These are phyloP conservation scores for Boletellus deceptivus DNA, from an alignment of 1,284 basidiomycete genomes.

Conservation along the genomic window DNA sequence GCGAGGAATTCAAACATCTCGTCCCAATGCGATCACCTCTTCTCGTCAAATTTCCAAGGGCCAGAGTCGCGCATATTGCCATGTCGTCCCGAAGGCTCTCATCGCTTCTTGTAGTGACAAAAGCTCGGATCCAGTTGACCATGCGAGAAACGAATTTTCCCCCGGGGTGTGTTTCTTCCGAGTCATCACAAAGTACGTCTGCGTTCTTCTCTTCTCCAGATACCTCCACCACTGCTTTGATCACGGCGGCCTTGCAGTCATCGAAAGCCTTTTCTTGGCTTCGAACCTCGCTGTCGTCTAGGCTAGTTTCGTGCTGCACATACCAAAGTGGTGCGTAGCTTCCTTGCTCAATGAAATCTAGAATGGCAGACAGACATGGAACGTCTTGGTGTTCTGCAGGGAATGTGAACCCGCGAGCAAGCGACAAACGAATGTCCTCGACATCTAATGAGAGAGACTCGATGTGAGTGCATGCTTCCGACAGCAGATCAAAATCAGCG, in stretches of 20 bases:
- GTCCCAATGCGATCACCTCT: constrained; percentile 51
- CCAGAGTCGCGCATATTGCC: constrained; percentile 77
- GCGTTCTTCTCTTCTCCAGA: constrained; percentile 80
- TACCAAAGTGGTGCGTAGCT: constrained; percentile 65
- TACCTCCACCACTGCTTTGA: constrained; percentile 83
- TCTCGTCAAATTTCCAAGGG: constrained; percentile 79
- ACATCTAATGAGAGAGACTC: constrained; percentile 76
- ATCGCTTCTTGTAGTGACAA: constrained; percentile 34
- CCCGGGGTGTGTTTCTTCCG: constrained; percentile 53
- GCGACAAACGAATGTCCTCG: constrained; percentile 65
- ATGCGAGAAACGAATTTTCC: constrained; percentile 74
- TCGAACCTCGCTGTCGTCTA: constrained; percentile 45
- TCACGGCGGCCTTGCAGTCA: constrained; percentile 79
- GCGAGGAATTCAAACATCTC: background rate
- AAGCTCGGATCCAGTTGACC: constrained; percentile 72
- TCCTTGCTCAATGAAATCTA: constrained; percentile 72
- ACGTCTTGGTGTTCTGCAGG: constrained; percentile 55
- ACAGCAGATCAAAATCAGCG: constrained; percentile 69
- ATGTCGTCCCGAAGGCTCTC: constrained; percentile 65
- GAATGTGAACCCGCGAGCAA: constrained; percentile 64
- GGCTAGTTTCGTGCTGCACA: constrained; percentile 32
- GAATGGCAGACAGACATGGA: constrained; percentile 59
- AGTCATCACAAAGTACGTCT: constrained; percentile 69
- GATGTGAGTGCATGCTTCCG: constrained; percentile 69
- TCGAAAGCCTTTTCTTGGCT: constrained; percentile 71